A percentile compares a stretch with the other conserved stretches of the same genome.
phyloP scores from a whole-genome alignment of 192 early-diverging fungal genomes.

The Dimargaris cristalligena region DNA sequence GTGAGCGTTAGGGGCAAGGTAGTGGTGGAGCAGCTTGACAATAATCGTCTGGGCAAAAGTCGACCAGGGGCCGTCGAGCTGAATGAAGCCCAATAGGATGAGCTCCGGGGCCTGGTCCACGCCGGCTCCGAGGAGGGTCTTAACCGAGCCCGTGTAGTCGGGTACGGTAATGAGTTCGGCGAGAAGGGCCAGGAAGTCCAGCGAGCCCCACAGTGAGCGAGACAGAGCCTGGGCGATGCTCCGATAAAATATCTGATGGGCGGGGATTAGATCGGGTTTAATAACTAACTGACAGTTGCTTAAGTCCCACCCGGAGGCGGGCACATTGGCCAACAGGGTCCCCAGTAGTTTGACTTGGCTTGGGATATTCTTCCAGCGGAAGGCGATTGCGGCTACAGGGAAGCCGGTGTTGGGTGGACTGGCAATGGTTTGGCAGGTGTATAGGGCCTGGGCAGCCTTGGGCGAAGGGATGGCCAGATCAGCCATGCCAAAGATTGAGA shows the following conservation, averaged over 20 bases:
- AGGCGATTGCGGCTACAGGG: slow-evolving; percentile 3
- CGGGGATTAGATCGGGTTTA: background rate
- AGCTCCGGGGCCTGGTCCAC: slow-evolving; percentile 32
- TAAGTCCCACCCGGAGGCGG: background rate
- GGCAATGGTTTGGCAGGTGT: background rate
- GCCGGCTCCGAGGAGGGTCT: slow-evolving; percentile 24
- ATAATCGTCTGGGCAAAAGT: slow-evolving; percentile 4
- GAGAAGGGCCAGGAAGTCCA: slow-evolving; percentile 29
- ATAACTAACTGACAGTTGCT: background rate
- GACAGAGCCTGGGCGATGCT: slow-evolving; percentile 1
- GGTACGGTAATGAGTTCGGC: slow-evolving; percentile 8
- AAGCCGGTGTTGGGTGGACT: background rate
- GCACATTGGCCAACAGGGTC: background rate
- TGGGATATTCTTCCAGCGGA: slow-evolving; percentile 6
- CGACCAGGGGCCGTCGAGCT: slow-evolving; percentile 13
- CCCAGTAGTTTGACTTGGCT: background rate
- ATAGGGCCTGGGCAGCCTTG: slow-evolving; percentile 1
- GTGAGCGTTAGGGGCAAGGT: background rate
- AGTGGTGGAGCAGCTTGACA: background rate
- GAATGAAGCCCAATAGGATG: slow-evolving; percentile 29
- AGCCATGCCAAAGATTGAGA: background rate
- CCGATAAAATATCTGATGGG: background rate
- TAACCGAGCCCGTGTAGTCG: slow-evolving; percentile 10
- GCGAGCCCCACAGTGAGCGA: slow-evolving; percentile 25
- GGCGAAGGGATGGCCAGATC: background rate